phyloP scores from a whole-genome alignment of 148 eudicot genomes.

The Pouteria glomerata region DNA sequence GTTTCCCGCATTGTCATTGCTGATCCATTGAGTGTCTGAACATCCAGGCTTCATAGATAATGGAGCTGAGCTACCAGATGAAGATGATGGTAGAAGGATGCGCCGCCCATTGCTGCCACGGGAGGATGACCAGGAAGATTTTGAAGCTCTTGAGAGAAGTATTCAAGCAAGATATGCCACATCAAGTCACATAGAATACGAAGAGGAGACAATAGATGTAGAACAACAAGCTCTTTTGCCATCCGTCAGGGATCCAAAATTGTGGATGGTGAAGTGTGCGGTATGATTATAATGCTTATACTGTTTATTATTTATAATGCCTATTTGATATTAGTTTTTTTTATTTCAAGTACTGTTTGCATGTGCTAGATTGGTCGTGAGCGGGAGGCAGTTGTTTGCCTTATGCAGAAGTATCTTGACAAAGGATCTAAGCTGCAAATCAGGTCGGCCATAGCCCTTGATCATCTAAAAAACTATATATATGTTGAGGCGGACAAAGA shows the following conservation, averaged over 20 bases:
- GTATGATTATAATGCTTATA: constrained; percentile 34
- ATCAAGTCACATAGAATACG: constrained; percentile 63
- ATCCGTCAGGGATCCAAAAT: constrained; percentile 87
- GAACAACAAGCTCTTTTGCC: constrained; percentile 98
- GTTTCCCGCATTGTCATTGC: not conserved
- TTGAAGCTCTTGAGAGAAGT: constrained; percentile 71
- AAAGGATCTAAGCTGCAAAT: constrained; percentile 82
- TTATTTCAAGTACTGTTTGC: too few species aligned
- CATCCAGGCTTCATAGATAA: constrained; percentile 71
- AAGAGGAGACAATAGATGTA: constrained; percentile 90
- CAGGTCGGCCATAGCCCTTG: constrained; percentile 82
- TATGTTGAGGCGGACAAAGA: constrained; percentile 97
- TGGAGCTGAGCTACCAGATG: constrained; percentile 56
- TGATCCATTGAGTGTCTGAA: constrained; percentile 13
- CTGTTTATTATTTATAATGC: not conserved
- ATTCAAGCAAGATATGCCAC: constrained; percentile 67
- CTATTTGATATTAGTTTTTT: constrained; percentile 7
- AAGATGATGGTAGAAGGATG: constrained; percentile 53
- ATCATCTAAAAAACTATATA: constrained; percentile 83
- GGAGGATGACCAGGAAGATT: constrained; percentile 87
- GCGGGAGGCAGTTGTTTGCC: constrained; percentile 91
- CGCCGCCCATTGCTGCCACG: constrained; percentile 57
- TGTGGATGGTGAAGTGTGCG: constrained; percentile 99
- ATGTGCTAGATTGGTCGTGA: constrained; percentile 85
- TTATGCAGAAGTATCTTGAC: constrained; percentile 90